Conservation (phyloP, 768 basidiomycete species). For the Boletus huronensis region DNA sequence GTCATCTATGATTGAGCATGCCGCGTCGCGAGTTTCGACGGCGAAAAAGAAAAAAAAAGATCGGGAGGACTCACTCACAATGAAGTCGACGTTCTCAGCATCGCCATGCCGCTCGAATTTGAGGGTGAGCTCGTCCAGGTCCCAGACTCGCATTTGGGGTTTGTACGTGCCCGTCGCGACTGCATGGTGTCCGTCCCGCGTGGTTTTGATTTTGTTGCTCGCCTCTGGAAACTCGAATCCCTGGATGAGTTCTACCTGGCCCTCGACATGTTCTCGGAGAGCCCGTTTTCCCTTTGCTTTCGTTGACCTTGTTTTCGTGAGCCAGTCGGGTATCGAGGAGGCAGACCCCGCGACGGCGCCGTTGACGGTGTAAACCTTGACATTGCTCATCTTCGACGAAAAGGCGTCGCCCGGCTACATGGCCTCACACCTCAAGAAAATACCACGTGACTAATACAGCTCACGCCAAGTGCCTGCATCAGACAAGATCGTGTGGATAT, state of each 20-base stretch:
- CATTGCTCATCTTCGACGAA: conserved; percentile 33
- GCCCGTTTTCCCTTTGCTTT: conserved; percentile 58
- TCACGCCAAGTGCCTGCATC: not conserved
- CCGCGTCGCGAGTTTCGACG: not conserved
- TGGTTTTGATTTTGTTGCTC: conserved; percentile 86
- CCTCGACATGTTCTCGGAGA: conserved; percentile 70
- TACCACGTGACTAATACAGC: conserved; percentile 25
- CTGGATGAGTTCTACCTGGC: conserved; percentile 87
- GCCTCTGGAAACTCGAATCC: conserved; percentile 98
- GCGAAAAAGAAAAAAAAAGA: not conserved
- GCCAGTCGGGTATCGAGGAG: conserved; percentile 93
- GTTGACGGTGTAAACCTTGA: conserved; percentile 95
- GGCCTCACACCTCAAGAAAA: not conserved
- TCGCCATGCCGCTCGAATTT: conserved; percentile 98
- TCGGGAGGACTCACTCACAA: conserved; percentile 65
- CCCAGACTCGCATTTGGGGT: conserved; percentile 95
- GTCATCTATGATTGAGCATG: conserved; percentile 8
- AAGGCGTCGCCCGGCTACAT: not conserved
- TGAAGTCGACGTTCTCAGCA: conserved; percentile 96
- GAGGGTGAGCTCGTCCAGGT: conserved; percentile 84
- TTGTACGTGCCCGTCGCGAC: conserved; percentile 97
- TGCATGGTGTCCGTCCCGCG: conserved; percentile 87
- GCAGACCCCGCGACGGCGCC: conserved; percentile 85
- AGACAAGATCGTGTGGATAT: conserved; percentile 19
- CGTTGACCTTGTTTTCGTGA: conserved; percentile 64